Evolutionary conservation across 441 rosid species (phyloP).

Genomic region (Erodium moschatum): DNA sequence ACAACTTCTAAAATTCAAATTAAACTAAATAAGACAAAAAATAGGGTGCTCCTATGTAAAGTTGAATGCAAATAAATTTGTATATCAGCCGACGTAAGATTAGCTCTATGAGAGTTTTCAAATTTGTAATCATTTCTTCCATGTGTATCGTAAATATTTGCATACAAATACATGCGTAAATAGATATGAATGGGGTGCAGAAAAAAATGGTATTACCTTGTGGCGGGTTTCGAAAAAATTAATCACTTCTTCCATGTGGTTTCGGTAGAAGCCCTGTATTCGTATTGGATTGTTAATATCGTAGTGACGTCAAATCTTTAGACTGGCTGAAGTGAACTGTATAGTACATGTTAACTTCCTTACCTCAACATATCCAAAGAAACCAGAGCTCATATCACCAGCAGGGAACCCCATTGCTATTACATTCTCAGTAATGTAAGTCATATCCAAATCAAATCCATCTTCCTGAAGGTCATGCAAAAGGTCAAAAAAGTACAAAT

Average conservation of each 20-base stretch:
- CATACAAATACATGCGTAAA: not conserved
- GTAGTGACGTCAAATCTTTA: not conserved
- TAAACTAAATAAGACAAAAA: no score
- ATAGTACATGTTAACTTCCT: constrained; percentile 16
- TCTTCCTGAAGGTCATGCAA: constrained; percentile 54
- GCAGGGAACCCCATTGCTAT: constrained; percentile 99
- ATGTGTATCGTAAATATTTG: not conserved
- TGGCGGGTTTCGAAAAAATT: constrained; percentile 89
- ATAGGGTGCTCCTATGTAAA: no score
- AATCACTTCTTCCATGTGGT: constrained; percentile 99
- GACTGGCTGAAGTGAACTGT: not conserved
- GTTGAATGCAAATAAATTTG: no score
- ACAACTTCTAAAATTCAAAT: no score
- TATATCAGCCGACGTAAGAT: no score
- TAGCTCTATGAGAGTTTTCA: no score
- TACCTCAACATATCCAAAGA: constrained; percentile 90
- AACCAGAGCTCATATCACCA: constrained; percentile 92
- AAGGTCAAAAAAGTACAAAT: not conserved
- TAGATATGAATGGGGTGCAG: not conserved
- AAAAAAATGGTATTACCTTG: constrained; percentile 44
- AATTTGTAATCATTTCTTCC: no score
- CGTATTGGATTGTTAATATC: constrained; percentile 16
- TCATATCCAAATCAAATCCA: constrained; percentile 89
- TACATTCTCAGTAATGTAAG: constrained; percentile 80
- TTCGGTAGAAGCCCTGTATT: constrained; percentile 85